Evolutionary conservation across 495 filamentous ascomycete genomes (phyloP).

Genomic region (Neurospora sublineolata): DNA sequence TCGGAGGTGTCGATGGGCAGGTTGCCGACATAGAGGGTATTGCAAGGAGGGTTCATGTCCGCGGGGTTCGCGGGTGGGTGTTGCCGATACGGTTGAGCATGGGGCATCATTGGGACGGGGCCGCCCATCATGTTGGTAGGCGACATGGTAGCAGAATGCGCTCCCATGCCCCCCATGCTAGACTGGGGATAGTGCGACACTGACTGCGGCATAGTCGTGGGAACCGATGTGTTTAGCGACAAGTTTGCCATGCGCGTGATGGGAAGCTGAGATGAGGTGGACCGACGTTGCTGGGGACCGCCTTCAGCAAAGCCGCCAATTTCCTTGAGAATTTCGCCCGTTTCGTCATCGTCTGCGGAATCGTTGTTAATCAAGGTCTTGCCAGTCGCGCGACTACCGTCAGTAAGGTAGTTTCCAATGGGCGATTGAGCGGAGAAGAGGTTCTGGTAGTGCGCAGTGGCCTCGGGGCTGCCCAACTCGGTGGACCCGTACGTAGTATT

Average conservation of each 20-base stretch:
- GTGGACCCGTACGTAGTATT: conserved; percentile 43
- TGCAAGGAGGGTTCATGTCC: conserved; percentile 95
- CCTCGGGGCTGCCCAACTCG: conserved; percentile 50
- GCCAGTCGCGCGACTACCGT: conserved; percentile 59
- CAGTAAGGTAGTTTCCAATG: conserved; percentile 60
- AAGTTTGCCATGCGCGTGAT: conserved; percentile 59
- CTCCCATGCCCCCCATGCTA: conserved; percentile 29
- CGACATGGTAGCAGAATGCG: conserved; percentile 48
- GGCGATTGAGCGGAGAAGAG: conserved; percentile 79
- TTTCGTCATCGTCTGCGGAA: conserved; percentile 67
- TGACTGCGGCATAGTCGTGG: conserved; percentile 30
- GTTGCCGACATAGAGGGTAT: conserved; percentile 95
- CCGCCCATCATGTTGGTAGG: conserved; percentile 38
- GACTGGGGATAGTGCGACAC: conserved; percentile 40
- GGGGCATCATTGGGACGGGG: conserved; percentile 8
- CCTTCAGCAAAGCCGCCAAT: conserved; percentile 76
- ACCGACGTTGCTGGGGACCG: conserved; percentile 48
- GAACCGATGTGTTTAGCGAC: conserved; percentile 54
- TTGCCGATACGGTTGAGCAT: conserved; percentile 16
- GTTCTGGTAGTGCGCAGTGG: conserved; percentile 53
- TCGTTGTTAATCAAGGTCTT: conserved; percentile 83
- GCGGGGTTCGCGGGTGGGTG: conserved; percentile 55
- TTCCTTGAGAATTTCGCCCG: conserved; percentile 71
- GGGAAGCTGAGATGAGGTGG: conserved; percentile 65
- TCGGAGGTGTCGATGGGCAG: conserved; percentile 88